Conservation (phyloP, 2,329 filamentous ascomycete species). For the Colletotrichum nymphaeae region DNA sequence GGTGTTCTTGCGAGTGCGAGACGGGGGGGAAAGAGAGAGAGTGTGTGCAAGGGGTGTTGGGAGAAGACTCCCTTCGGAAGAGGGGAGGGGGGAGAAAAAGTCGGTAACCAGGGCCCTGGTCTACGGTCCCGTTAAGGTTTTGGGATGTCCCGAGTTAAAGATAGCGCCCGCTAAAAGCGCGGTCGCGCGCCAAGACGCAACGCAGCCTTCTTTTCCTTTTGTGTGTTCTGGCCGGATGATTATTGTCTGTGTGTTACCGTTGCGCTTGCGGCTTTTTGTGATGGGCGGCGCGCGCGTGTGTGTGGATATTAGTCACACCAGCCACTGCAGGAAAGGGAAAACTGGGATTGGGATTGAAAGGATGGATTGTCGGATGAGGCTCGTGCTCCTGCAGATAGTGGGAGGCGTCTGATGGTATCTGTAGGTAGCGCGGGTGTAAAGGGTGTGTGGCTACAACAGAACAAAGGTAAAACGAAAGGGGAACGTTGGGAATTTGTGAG, state of each 20-base stretch:
- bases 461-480: background rate
- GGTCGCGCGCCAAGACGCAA: background rate
- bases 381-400: constrained; percentile 19
- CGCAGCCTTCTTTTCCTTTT: background rate
- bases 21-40: background rate
- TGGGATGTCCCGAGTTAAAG: constrained; percentile 2
- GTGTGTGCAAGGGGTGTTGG: background rate
- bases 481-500: background rate
- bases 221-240: too few species aligned
- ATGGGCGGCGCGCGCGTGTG: background rate
- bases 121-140: constrained; percentile 33
- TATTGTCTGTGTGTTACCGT: background rate
- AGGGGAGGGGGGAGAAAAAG: background rate
- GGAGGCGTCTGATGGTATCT: background rate
- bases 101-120: constrained; percentile 19
- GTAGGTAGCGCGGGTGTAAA: background rate
- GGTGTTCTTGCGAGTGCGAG: background rate
- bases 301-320: background rate
- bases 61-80: background rate
- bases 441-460: constrained; percentile 18
- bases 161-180: constrained; percentile 9
- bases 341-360: background rate
- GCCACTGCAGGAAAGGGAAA: background rate
- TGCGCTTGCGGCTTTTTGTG: background rate
- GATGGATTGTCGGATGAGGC: background rate